Conservation (phyloP, 1,284 basidiomycete genomes). For the Schizopora paradoxa region DNA sequence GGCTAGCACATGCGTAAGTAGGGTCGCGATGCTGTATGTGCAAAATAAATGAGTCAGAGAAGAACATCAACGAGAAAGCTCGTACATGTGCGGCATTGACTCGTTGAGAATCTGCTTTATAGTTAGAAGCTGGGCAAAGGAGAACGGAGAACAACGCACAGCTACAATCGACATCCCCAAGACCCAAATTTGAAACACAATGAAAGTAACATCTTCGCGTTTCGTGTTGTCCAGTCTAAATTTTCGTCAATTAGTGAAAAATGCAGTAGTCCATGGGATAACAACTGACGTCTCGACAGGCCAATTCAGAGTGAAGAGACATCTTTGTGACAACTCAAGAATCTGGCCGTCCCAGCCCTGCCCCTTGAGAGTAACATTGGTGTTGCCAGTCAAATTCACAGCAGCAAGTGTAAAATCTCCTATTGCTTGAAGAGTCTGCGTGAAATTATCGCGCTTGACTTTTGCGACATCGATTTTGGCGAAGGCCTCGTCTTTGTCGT, state of each 20-base stretch:
- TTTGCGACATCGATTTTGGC: constrained; percentile 7
- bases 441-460: background rate
- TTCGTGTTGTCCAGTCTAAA: constrained; percentile 62
- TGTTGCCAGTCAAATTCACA: constrained; percentile 30
- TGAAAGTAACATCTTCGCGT: constrained; percentile 72
- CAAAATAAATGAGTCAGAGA: constrained; percentile 3
- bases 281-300: constrained; percentile 53
- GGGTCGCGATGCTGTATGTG: constrained; percentile 45
- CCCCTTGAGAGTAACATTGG: constrained; percentile 41
- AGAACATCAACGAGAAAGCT: background rate
- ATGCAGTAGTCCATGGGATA: background rate
- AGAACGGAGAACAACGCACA: constrained; percentile 24
- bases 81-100: constrained; percentile 70
- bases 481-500: constrained; percentile 9
- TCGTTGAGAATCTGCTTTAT: constrained; percentile 54
- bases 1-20: constrained; percentile 66
- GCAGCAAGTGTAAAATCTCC: constrained; percentile 22
- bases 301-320: constrained; percentile 59
- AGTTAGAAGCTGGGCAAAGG: background rate
- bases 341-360: constrained; percentile 30
- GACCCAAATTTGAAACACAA: constrained; percentile 75
- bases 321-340: constrained; percentile 38
- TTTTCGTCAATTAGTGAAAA: constrained; percentile 7
- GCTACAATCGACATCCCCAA: constrained; percentile 75
- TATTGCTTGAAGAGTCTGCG: constrained; percentile 16